Conservation (phyloP, 805 yeast species). For the Metschnikowia cerradonensis region DNA sequence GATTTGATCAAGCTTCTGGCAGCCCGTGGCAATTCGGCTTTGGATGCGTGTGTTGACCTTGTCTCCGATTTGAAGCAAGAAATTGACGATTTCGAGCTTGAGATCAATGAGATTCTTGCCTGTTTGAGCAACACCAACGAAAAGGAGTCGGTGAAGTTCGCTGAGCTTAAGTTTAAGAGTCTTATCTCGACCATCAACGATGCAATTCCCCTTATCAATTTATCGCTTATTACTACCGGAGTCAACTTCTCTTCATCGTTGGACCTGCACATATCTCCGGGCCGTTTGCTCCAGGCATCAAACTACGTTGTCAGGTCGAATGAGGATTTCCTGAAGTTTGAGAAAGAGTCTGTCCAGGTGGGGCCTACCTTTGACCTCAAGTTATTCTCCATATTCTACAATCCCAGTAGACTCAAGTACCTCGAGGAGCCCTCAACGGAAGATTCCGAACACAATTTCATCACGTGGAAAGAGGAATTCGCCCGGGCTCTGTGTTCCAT, state of each 20-base stretch:
- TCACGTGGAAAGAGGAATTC: constrained; percentile 72
- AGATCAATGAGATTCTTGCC: constrained; percentile 39
- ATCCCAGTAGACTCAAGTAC: constrained; percentile 42
- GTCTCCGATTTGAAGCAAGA: constrained; percentile 54
- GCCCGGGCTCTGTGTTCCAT: constrained; percentile 51
- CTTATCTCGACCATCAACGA: constrained; percentile 57
- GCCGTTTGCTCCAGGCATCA: constrained; percentile 61
- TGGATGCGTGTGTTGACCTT: constrained; percentile 51
- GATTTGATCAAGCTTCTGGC: constrained; percentile 62
- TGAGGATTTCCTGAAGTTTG: constrained; percentile 11
- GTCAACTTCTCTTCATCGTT: constrained; percentile 50
- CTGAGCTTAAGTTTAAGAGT: constrained; percentile 47
- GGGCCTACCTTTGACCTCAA: constrained; percentile 61
- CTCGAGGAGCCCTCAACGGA: constrained; percentile 16
- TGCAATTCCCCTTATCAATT: constrained; percentile 61
- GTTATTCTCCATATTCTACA: constrained; percentile 59
- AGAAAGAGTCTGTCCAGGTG: constrained; percentile 27
- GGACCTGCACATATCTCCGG: constrained; percentile 57
- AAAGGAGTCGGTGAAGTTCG: constrained; percentile 39
- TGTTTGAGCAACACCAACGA: constrained; percentile 26
- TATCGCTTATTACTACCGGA: constrained; percentile 67
- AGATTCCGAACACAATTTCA: constrained; percentile 17
- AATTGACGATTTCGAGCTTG: constrained; percentile 53
- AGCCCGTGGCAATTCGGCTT: constrained; percentile 56
- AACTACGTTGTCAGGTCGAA: constrained; percentile 41